Evolutionary conservation across 768 basidiomycete species (phyloP).

Genomic region (Rhodotorula kratochvilovae): DNA sequence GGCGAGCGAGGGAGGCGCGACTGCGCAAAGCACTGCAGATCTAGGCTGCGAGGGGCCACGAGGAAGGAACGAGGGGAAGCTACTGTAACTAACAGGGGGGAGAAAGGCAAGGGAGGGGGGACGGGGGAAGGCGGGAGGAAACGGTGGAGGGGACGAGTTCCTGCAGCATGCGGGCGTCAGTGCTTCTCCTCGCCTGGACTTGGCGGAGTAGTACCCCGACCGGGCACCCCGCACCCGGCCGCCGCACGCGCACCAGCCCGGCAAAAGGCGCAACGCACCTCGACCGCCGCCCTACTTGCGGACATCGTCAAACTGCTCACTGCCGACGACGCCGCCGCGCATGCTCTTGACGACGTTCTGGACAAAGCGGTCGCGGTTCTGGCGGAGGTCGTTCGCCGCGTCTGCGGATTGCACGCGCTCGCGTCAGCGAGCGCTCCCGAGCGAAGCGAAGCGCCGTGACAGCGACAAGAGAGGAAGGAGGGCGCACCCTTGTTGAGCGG

Average conservation of each 20-base stretch:
- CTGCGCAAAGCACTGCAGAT: background rate
- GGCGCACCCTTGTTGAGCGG: conserved; percentile 93
- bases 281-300: background rate
- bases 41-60: background rate
- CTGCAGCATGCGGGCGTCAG: no score
- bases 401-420: conserved; percentile 55
- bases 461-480: no score
- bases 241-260: no score
- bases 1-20: background rate
- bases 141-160: background rate
- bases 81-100: background rate
- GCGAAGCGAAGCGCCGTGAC: background rate
- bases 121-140: background rate
- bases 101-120: background rate
- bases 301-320: conserved; percentile 75
- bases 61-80: background rate
- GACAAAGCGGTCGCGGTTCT: conserved; percentile 76
- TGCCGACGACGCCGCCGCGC: conserved; percentile 72
- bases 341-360: conserved; percentile 81
- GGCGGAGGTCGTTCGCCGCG: conserved; percentile 88
- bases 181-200: no score
- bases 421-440: background rate
- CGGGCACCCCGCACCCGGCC: no score
- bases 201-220: no score
- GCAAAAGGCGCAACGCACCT: no score